Base-by-base conservation (phyloP, 371 early-diverging fungal species). In the Circinella minor region DNA sequence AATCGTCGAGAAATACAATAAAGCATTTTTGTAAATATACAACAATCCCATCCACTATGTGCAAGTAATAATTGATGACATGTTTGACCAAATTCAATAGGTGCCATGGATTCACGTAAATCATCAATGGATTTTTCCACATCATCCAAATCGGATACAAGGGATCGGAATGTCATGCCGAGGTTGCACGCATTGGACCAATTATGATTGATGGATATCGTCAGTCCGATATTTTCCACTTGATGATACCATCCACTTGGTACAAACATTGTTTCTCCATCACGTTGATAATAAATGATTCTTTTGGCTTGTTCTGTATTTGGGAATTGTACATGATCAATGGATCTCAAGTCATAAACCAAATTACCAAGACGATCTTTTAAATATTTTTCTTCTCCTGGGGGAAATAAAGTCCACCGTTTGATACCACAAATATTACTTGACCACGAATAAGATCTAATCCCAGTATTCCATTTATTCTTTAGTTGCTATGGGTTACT, bases 201-300 rank as follows among this genome's bases (percentile, higher is more conserved):
- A 69, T 93, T 93, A 70, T 90, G 92, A 66, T 93, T 93, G 78
- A 93, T 90, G 4, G 91, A 91, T 47, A 93, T 90, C 0, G 93
- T 89, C 48, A 88, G 82, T 15, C 89, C 91, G 46, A 89, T 80
- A 61, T 93, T 93, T 54, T 82, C 85, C 13, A 90, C 86, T 68
- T 92, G 91, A 79, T 93, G 93, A 77, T 85, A 90, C 93, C 93
- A 93, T 10, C 89, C 89, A 5, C 89, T 86, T 4, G 93, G 93
- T 1, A 93, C 91, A 79, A 91, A 92, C 49, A 92, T 61, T 8
- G 90, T 90, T 70, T 91, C 86, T 7, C 91, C 91, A 37, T 89
- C 83, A 3, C 77, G 65, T 68, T 91, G 92, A 61, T 83, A 83
- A 1, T 90, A 38, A 3, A 83, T 86, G 9, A 89, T 74, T 3